Evolutionary conservation across 768 basidiomycete species (phyloP), one percentile per base, ranked within the genome.

Genomic region (Macrolepiota albuminosa): DNA sequence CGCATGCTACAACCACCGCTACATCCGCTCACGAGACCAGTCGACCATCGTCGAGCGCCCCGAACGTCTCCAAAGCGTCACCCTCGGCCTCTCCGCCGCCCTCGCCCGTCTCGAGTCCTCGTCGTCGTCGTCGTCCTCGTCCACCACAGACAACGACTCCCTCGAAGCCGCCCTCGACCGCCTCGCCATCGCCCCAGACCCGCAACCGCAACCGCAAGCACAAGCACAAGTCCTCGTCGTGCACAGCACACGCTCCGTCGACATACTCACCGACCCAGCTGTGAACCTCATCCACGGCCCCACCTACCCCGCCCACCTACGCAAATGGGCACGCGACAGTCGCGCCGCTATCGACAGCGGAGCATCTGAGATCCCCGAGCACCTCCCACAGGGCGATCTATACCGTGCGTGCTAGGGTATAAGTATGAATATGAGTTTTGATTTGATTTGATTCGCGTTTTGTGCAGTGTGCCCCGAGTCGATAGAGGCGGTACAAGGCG

Each of bases 21-120:
- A 86, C 67, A 92, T 95, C 56, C 87, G 95, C 16, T 85, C 86
- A 16, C 79, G 82, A 53, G 88, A 93, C 66, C 77, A 78, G 0
- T 91, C 90, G 1, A 76, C 78, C 48, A 87, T 97, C 56, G 84
- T 95, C n/a, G 96, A 98, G 70, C 81, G 93, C 10, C 95, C 95
- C 0, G 91, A 97, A 69, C 85, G 96, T 26, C 75, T 98, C 31
- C 83, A 88, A 52, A 95, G 95, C 0, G 84, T 98, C 53, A 85
- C 87, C 64, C 67, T 91, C 5, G 96, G 95, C 1, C 78, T 97
- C 8, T 81, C 93, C 2, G 89, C 89, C 7, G 91, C 89, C 0
- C 78, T 92, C 21, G 82, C 93, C 7, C 83, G 88, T 52, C 73
- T 94, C 4, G 88, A 91, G 64, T 77, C 76, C 52, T 21, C 21